Conservation (phyloP, 805 yeast species). For the Brettanomyces anomalus region DNA sequence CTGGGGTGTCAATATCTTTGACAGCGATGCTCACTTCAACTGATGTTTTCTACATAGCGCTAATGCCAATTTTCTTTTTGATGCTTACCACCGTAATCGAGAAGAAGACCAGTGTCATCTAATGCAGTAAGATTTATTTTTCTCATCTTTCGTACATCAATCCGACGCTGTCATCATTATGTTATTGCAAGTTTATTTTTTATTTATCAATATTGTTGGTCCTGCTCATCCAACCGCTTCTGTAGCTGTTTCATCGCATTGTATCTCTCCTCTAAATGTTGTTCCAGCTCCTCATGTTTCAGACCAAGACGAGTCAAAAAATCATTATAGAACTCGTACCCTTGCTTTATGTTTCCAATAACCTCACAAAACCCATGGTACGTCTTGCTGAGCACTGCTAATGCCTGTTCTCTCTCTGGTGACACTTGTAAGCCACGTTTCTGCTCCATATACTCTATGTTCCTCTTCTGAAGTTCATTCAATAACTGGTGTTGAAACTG, state of each 20-base stretch:
- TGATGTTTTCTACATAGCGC: neutral
- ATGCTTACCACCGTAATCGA: too few species aligned
- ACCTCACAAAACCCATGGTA: conserved; percentile 47
- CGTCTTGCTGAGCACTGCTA: conserved; percentile 44
- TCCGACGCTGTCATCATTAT: too few species aligned
- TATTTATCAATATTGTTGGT: neutral
- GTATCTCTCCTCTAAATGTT: conserved; percentile 14
- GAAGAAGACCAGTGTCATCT: too few species aligned
- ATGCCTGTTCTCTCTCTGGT: conserved; percentile 34
- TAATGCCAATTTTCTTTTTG: neutral
- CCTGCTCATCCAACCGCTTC: neutral
- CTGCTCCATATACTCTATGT: conserved; percentile 27
- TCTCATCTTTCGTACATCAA: too few species aligned
- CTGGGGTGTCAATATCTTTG: conserved; percentile 29
- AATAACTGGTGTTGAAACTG: conserved; percentile 26
- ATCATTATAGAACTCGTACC: conserved; percentile 60
- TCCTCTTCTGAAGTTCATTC: conserved; percentile 26
- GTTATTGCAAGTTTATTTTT: too few species aligned
- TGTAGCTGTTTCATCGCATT: neutral
- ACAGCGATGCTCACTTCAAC: conserved; percentile 11
- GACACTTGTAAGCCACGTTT: conserved; percentile 24
- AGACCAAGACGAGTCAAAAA: conserved; percentile 21
- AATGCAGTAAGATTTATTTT: too few species aligned
- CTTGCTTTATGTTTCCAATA: conserved; percentile 53
- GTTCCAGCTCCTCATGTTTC: conserved; percentile 1